Evolutionary conservation across 441 rosid species (phyloP), one percentile per base, ranked within the genome.

Genomic region (Geranium incanum): DNA sequence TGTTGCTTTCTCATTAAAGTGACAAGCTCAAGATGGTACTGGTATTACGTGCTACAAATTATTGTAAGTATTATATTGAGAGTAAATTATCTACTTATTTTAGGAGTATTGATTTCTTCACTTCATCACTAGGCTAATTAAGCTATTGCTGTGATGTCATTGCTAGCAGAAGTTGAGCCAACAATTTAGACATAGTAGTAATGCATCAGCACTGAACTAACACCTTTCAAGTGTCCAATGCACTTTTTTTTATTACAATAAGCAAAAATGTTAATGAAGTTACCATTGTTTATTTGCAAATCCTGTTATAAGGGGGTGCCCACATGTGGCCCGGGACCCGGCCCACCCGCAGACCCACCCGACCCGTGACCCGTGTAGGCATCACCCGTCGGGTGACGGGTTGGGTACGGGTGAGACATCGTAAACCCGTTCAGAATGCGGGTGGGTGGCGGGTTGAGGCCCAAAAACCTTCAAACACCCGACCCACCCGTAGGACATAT

Each of bases 91-190:
- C 21, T 62, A 21, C 8, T 21, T 62, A 23, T 62, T 62, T 62
- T 62, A 9, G 5, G n/a, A 8, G 5, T 23, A 62, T 62, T 62
- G 66, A 62, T 62, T 62, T 62, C 23, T 36, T 23, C 36, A 23
- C 66, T 62, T 36, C 12, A 23, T 62, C 66, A 62, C 67, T 28
- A 63, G 67, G 67, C 37, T 28, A 28, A 63, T 48, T 48, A 11
- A 1, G 55, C n/a, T 19, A 4, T 28, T 33, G 15, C 38, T 70
- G 21, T 84, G 87, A 85, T 80, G 89, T 84, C 87, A 85, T 62
- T 60, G 73, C 75, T 73, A 38, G 60, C 76, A 75, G 76, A 79
- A 81, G 82, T 74, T 75, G 71, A 78, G 75, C 81, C 70, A 78
- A 76, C 87, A 72, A 78, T 78, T 70, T 65, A 74, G 77, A 38